Evolutionary conservation across 805 yeast species (phyloP).

Genomic region (Hanseniaspora vineae): DNA sequence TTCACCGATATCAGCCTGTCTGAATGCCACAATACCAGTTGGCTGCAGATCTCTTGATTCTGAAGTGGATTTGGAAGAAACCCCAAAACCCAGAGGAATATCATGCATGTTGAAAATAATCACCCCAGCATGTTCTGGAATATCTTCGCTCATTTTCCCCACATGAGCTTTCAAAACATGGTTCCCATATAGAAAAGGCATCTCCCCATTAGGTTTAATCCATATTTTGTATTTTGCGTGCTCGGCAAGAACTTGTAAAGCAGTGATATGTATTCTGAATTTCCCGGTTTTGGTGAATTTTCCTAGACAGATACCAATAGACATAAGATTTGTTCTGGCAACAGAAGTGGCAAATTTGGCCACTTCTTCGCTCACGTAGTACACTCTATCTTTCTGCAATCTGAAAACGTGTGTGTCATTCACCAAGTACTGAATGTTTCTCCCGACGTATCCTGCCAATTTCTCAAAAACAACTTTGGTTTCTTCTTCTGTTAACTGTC

Average conservation of each 20-base stretch:
- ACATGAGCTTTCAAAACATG: slow-evolving; percentile 93
- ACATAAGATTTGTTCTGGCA: slow-evolving; percentile 81
- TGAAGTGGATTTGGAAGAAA: slow-evolving; percentile 78
- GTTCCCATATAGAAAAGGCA: slow-evolving; percentile 96
- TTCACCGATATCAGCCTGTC: slow-evolving; percentile 97
- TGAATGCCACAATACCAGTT: slow-evolving; percentile 84
- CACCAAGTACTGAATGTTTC: slow-evolving; percentile 78
- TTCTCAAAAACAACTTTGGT: slow-evolving; percentile 93
- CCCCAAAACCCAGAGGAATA: slow-evolving; percentile 90
- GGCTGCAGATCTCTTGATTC: slow-evolving; percentile 86
- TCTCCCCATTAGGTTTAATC: slow-evolving; percentile 95
- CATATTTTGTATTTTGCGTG: slow-evolving; percentile 89
- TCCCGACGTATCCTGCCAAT: slow-evolving; percentile 91
- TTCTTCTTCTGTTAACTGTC: slow-evolving; percentile 93
- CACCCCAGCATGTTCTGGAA: slow-evolving; percentile 96
- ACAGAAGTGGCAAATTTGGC: slow-evolving; percentile 85
- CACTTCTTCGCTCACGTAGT: slow-evolving; percentile 72
- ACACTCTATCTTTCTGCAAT: slow-evolving; percentile 91
- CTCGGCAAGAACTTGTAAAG: slow-evolving; percentile 68
- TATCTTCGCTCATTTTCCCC: slow-evolving; percentile 93
- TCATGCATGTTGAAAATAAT: slow-evolving; percentile 85
- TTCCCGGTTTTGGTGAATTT: slow-evolving; percentile 97
- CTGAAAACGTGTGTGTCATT: slow-evolving; percentile 88
- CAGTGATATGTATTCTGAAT: slow-evolving; percentile 89
- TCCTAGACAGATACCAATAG: slow-evolving; percentile 87